Evolutionary conservation across 306 rosid species (phyloP).

Genomic region (Phaseolus lunatus): DNA sequence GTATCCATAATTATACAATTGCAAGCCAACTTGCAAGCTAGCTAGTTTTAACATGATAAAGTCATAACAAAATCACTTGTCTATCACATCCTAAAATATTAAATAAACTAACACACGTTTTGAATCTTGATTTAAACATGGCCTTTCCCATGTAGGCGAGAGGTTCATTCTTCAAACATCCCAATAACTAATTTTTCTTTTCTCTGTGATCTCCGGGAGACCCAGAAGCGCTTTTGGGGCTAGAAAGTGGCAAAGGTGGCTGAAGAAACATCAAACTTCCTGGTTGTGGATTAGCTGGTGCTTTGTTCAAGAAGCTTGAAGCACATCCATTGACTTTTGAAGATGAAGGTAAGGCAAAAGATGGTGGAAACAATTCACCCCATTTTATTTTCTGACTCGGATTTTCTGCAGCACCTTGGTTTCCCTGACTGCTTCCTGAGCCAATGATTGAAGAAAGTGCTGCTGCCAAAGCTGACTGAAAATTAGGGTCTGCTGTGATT

Average conservation of each 20-base stretch:
- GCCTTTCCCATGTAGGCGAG: not conserved
- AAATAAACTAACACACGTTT: not conserved
- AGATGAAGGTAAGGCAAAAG: slow-evolving; percentile 35
- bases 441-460: slow-evolving; percentile 73
- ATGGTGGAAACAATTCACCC: slow-evolving; percentile 51
- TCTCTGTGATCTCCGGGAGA: slow-evolving; percentile 62
- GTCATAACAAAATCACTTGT: not conserved
- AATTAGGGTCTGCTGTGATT: slow-evolving; percentile 76
- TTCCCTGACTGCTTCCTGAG: slow-evolving; percentile 43
- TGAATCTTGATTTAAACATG: not conserved
- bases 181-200: slow-evolving; percentile 30
- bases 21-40: not conserved
- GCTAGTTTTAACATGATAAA: slow-evolving; percentile 19
- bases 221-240: slow-evolving; percentile 62
- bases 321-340: slow-evolving; percentile 54
- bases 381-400: slow-evolving; percentile 49
- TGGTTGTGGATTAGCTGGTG: slow-evolving; percentile 43
- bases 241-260: slow-evolving; percentile 63
- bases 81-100: not conserved
- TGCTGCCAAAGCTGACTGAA: slow-evolving; percentile 83
- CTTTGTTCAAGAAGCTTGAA: slow-evolving; percentile 58
- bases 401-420: slow-evolving; percentile 44
- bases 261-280: slow-evolving; percentile 56
- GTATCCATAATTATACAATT: slow-evolving; percentile 13
- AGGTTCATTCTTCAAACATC: not conserved